A percentile compares a stretch with the other conserved stretches of the same genome.
Conservation (phyloP, 2,329 filamentous ascomycete species). For the Colletotrichum sp. region DNA sequence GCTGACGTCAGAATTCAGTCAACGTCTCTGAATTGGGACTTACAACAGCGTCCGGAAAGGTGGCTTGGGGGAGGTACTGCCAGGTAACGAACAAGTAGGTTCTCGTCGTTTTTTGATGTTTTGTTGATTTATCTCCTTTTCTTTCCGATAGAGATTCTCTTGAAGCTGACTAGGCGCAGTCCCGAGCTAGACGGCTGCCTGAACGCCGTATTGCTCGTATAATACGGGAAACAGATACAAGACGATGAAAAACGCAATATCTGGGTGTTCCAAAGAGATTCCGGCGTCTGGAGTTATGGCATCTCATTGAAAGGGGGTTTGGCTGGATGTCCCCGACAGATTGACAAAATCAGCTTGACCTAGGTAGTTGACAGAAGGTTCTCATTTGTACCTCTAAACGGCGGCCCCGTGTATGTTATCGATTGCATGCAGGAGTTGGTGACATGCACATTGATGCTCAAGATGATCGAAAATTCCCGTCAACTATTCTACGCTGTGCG, state of each 20-base stretch:
- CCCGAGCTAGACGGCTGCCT: no score
- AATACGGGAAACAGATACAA: neutral
- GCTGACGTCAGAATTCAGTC: slow-evolving; percentile 46
- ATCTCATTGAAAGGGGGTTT: neutral
- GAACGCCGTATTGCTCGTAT: neutral
- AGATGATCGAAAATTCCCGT: neutral
- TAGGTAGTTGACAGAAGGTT: neutral
- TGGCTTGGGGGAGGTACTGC: slow-evolving; percentile 88
- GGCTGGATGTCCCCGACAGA: neutral
- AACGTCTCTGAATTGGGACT: slow-evolving; percentile 92
- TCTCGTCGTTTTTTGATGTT: no score
- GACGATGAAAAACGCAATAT: neutral
- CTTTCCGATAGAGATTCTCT: no score
- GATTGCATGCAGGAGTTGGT: no score
- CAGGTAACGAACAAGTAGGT: slow-evolving; percentile 56
- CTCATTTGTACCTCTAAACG: neutral
- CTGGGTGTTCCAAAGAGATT: neutral
- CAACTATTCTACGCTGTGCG: neutral
- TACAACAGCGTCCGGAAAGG: slow-evolving; percentile 89
- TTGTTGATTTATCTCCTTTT: no score
- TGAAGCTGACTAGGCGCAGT: no score
- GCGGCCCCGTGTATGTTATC: no score
- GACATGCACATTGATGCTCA: neutral
- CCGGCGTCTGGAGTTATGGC: slow-evolving; percentile 12
- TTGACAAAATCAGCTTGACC: neutral